Base-by-base conservation (phyloP, 345 rosid genomes). In the Lepidium sativum region DNA sequence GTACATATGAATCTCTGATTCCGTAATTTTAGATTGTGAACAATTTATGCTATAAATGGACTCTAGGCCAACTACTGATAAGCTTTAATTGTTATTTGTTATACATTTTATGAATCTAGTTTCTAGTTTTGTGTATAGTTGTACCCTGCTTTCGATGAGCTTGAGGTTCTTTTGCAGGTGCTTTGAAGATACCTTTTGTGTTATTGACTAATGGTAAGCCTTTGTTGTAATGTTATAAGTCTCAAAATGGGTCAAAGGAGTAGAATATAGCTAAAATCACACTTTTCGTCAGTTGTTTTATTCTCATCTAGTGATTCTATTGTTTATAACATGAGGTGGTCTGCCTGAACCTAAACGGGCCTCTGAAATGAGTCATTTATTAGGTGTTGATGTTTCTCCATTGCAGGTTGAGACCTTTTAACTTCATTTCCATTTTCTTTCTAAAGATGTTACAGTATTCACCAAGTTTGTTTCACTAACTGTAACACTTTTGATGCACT, bases 151-250 rank as follows among this genome's bases (percentile, higher is more conserved):
- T 16, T 11, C 51, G 31, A 52, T 52, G 39, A 38, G 42, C 54
- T 21, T 54, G 45, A 47, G 29, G 16, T 20, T 16, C 16, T 51
- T 57, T 52, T 43, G 50, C 85, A 86, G 95, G 95, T 73, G 63
- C 70, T 71, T 65, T 88, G 81, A 78, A 69, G 84, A 78, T 88
- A 67, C 98, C 98, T 47, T 86, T 80, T 65, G 68, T 83, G 42
- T 85, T 92, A 80, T 75, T 88, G 72, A 89, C 95, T 43, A 89
- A 92, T 75, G 92, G 95, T 80, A 68, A 80, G 90, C 56, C 27
- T 18, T 15, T 34, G 1, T 57, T 11, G 1, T 39, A 38, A n/a
- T 20, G 13, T 23, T 39, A 9, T 17, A 12, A 29, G 13, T 50
- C 38, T 63, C 7, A 16, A 32, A 32, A 33, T 11, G 6, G 1